Base-by-base conservation (phyloP, 768 basidiomycete species). In the Megacollybia marginata region DNA sequence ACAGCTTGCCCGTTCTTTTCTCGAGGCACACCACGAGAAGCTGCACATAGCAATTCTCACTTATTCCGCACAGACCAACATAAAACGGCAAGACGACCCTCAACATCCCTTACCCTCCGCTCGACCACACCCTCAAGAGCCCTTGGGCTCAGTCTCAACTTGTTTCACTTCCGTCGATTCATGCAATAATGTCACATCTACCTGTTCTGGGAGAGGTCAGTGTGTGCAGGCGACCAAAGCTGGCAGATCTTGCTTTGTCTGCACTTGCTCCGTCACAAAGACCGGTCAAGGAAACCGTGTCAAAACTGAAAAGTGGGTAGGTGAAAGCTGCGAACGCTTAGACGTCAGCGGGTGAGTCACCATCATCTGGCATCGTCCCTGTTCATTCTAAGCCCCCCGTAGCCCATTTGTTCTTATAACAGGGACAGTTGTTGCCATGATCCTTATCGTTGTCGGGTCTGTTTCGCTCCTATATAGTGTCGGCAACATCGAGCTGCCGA, bases 361-460 rank as follows among this genome's bases (percentile, higher is more conserved):
- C 20, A 20, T 36, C 42, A 7, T 45, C n/a, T 40, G 19, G 23
- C 2, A n/a, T 35, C 13, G n/a, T 9, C 8, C n/a, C 50, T 52
- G 48, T 18, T 28, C 31, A 51, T 42, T 33, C 52, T 36, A n/a
- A 36, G 11, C 34, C 52, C 33, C 44, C 16, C 18, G 3, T 53
- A 92, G 89, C 11, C 79, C 83, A 15, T 92, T 92, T 54, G 81
- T 83, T 13, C 75, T 92, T 45, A 66, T 92, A 44, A 63, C 79
- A 2, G 88, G 90, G 42, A 87, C 84, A 2, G 74, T 74, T 23
- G 64, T 90, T 49, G 74, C 74, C 6, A 65, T 92, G 38, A 62
- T 88, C 19, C 64, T 91, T 20, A 64, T 90, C 48, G 70, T 85
- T 33, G 73, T 71, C n/a, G 84, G 83, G 13, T 82, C 86, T 2